A percentile compares a stretch with the other conserved stretches of the same genome.
Evolutionary conservation across 208 protist species (phyloP).

Genomic region (Acanthamoeba castellanii): DNA sequence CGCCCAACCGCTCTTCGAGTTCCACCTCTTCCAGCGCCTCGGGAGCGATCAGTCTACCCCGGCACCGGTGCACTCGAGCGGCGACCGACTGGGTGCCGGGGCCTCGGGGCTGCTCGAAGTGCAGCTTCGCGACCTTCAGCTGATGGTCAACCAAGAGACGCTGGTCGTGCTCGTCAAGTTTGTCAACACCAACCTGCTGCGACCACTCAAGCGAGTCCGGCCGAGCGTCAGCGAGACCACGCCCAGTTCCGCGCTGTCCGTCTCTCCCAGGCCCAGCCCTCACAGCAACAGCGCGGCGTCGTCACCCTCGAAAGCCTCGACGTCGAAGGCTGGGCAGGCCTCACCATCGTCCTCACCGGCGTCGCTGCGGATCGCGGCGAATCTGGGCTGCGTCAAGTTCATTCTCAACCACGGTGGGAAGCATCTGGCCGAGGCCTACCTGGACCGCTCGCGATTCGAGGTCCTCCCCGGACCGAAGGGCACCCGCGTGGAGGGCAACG

Average conservation of each 20-base stretch:
- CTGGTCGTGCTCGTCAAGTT: slow-evolving; percentile 56
- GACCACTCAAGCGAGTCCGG: neutral
- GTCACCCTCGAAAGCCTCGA: neutral
- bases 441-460: slow-evolving; percentile 22
- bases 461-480: neutral
- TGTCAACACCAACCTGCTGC: slow-evolving; percentile 41
- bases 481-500: slow-evolving; percentile 28
- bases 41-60: neutral
- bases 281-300: neutral
- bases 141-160: slow-evolving; percentile 63
- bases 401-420: slow-evolving; percentile 18
- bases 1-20: slow-evolving; percentile 9
- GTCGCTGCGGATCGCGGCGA: neutral
- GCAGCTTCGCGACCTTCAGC: slow-evolving; percentile 28
- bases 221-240: neutral
- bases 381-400: slow-evolving; percentile 47
- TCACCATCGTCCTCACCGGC: neutral
- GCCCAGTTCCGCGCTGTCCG: neutral
- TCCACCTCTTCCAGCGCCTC: neutral
- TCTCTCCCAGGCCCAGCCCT: slow-evolving; percentile 1
- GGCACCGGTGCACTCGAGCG: neutral
- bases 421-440: slow-evolving; percentile 36
- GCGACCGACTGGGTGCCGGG: neutral
- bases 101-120: neutral
- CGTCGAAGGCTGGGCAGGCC: neutral